Evolutionary conservation across 2,329 filamentous ascomycete species (phyloP), one percentile per base, ranked within the genome.

Genomic region (Colletotrichum costaricense): DNA sequence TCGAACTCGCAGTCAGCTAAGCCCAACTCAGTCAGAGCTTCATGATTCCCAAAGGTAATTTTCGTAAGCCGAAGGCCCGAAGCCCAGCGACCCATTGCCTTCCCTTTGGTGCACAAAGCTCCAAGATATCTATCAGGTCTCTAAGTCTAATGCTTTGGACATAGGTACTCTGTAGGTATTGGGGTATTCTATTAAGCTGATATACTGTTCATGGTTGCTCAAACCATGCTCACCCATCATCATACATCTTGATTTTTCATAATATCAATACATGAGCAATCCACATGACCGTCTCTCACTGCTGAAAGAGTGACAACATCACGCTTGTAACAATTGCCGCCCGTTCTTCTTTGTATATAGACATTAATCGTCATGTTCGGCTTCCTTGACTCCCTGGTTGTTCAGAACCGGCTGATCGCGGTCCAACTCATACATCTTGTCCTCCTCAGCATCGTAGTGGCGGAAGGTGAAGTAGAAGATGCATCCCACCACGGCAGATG

Each of bases 391-490:
- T 2, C 67, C 67, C 16, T 65, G 22, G 35, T 78, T 74, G 2
- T 74, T 76, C 24, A 79, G 56, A 26, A 73, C 33, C 2, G 81
- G 81, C 66, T 81, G 75, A 22, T 83, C 80, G 22, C 82, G 71
- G 26, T 84, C 82, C 14, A 84, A 76, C 3, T 81, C 82, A 30
- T 82, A 83, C 81, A 84, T 83, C 69, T 79, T 77, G 58, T 84
- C 83, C 73, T 84, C 82, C 22, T 81, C 74, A 0, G 69, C 75
- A 72, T 84, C 82, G 30, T 84, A 84, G 74, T 84, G 82, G 62
- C 79, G 79, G 79, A 83, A 84, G 3, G 80, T 71, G 64, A 67
- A 63, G 80, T 85, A 91, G 81, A 93, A 93, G 68, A 88, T 74
- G 35, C 84, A 81, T 26, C 88, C 88, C 3, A 86, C 83, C 2